Conservation (phyloP, 2,329 filamentous ascomycete genomes). For the Talaromyces verruculosus region DNA sequence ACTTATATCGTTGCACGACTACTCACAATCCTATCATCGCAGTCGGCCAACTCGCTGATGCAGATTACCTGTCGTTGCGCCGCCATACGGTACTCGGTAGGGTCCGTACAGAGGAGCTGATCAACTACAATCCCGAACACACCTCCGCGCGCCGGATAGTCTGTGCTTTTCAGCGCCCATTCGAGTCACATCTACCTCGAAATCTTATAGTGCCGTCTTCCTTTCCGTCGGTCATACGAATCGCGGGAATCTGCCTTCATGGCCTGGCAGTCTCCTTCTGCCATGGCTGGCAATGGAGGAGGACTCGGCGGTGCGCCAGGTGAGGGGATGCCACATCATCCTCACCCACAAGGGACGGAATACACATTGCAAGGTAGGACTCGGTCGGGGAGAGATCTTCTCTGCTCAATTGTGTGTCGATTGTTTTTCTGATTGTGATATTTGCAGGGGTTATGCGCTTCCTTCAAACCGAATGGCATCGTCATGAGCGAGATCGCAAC, state of each 20-base stretch:
- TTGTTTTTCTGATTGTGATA: not conserved
- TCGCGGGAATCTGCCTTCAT: slow-evolving; percentile 41
- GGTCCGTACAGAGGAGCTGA: slow-evolving; percentile 10
- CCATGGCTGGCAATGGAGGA: slow-evolving; percentile 58
- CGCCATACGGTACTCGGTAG: not conserved
- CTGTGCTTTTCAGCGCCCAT: not conserved
- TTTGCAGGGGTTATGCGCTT: slow-evolving; percentile 91
- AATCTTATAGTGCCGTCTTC: too few species aligned
- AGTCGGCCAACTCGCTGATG: not conserved
- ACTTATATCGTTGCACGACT: not conserved
- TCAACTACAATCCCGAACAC: slow-evolving; percentile 3
- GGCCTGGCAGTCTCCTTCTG: slow-evolving; percentile 70
- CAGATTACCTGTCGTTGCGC: not conserved
- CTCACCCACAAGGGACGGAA: slow-evolving; percentile 62
- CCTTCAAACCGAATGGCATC: slow-evolving; percentile 98
- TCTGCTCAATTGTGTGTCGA: not conserved
- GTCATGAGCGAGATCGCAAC: slow-evolving; percentile 95
- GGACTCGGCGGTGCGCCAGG: slow-evolving; percentile 47
- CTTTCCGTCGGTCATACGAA: not conserved
- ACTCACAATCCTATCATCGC: not conserved
- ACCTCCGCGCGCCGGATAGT: slow-evolving; percentile 8
- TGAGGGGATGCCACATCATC: slow-evolving; percentile 39
- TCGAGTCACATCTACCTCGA: not conserved
- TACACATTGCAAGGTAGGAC: slow-evolving; percentile 68
- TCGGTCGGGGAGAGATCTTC: not conserved